Evolutionary conservation across 768 basidiomycete genomes (phyloP).

Genomic region (Lactarius tabidus): DNA sequence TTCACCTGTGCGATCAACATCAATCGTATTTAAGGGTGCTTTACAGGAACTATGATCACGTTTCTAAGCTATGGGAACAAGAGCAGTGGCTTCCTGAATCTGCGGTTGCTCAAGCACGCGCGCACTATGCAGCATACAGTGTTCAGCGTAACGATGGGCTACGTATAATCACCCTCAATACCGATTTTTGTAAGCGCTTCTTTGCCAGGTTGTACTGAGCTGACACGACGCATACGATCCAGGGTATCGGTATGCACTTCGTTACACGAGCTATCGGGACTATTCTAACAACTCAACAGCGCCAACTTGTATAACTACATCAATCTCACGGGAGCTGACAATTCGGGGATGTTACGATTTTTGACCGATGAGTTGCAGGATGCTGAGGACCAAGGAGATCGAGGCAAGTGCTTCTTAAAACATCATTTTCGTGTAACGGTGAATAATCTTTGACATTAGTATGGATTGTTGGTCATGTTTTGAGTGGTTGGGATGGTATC

Average conservation of each 20-base stretch:
- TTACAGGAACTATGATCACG: conserved; percentile 70
- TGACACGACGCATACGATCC: neutral
- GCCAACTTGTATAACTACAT: conserved; percentile 74
- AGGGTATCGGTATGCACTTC: conserved; percentile 30
- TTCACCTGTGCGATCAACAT: neutral
- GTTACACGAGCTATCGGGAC: neutral
- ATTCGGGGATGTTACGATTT: conserved; percentile 73
- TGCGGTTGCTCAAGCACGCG: conserved; percentile 51
- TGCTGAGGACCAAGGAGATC: conserved; percentile 71
- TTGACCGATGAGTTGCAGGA: conserved; percentile 74
- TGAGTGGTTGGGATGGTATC: conserved; percentile 66
- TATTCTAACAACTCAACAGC: conserved; percentile 31
- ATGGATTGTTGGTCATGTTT: conserved; percentile 54
- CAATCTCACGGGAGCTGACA: conserved; percentile 64
- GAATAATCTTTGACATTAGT: conserved; percentile 33
- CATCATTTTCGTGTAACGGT: neutral
- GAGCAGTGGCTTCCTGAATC: conserved; percentile 63
- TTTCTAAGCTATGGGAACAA: conserved; percentile 65
- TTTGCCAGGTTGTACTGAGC: conserved; percentile 8
- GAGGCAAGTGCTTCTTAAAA: conserved; percentile 40
- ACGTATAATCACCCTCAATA: conserved; percentile 70
- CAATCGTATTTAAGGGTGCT: neutral
- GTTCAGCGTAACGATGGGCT: conserved; percentile 63
- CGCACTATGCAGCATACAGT: conserved; percentile 73
- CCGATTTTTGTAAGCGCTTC: conserved; percentile 61